Base-by-base conservation (phyloP, 768 basidiomycete genomes). In the Hericium erinaceus region DNA sequence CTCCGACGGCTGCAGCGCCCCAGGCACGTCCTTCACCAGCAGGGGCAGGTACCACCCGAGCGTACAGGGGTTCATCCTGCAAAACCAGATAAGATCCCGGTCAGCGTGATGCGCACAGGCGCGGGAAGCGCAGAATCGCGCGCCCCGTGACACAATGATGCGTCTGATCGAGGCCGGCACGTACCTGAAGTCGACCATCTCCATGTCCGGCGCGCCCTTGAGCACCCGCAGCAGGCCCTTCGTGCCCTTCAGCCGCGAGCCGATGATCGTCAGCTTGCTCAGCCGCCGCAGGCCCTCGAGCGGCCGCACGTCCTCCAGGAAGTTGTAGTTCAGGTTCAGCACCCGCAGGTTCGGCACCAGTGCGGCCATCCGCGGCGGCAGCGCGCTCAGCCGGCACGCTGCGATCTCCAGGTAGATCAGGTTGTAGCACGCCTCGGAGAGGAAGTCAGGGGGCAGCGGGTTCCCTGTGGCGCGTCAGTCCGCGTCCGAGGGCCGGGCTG, bases 281-380 rank as follows among this genome's bases (percentile, higher is more conserved):
- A 98, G 72, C 66, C 91, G 75, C 59, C 72, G 75, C 60, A 98
- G 77, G 12, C 89, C 92, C 54, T 79, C 79, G 57, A 99, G 75
- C 52, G 75, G 72, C 61, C 78, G 70, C 55, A 82, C 72, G 65
- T 89, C 85, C 64, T 93, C 83, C 69, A 98, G 68, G 71, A 95
- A 98, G 71, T 98, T 98, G 77, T 97, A 95, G 77, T 98, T 95
- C 63, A 98, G 81, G 76, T 98, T 98, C 72, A 98, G 75, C 59
- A 85, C 85, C 56, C 93, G 84, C 66, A 98, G 72, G 70, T 95
- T 97, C 37, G 97, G 95, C 51, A 85, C 74, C 56, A 89, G 72
- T 49, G 67, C 67, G 55, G 79, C 78, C 63, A 97, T 74, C 44
- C 81, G 78, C 63, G 70, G 65, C n/a, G 95, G 95, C 52, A 97